A percentile compares a stretch with the other conserved stretches of the same genome.
Conservation (phyloP, 257 asterid genomes). For the Rehmannia glutinosa region DNA sequence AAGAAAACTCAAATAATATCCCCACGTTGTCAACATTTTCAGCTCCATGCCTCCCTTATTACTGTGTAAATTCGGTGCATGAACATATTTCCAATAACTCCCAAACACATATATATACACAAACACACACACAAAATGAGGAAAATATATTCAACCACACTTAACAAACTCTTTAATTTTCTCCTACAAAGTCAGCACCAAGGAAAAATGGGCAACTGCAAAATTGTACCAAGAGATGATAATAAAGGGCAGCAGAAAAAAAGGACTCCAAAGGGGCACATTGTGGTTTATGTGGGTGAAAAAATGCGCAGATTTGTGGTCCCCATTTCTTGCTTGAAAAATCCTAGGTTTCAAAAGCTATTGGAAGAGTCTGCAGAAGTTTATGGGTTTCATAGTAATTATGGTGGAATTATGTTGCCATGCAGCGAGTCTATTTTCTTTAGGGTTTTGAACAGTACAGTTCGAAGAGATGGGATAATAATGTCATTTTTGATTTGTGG, state of each 20-base stretch:
- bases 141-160: not conserved
- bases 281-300: constrained; percentile 62
- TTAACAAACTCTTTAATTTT: not conserved
- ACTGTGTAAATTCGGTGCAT: not conserved
- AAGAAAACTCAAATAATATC: not conserved
- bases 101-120: not conserved
- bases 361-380: constrained; percentile 56
- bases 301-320: constrained; percentile 43
- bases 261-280: constrained; percentile 54
- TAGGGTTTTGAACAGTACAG: constrained; percentile 4
- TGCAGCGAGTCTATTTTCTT: constrained; percentile 45
- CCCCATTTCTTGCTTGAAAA: constrained; percentile 51
- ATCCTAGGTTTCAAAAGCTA: constrained; percentile 37
- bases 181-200: not conserved
- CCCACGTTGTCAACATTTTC: constrained; percentile 31
- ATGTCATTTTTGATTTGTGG: not conserved
- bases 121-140: not conserved
- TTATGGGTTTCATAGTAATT: constrained; percentile 36
- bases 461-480: not conserved
- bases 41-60: constrained; percentile 7
- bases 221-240: not conserved
- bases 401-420: constrained; percentile 51
- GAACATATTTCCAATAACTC: not conserved
- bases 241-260: not conserved
- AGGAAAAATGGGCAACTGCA: constrained; percentile 19